A percentile compares a stretch with the other conserved stretches of the same genome.
phyloP scores from a whole-genome alignment of 495 filamentous ascomycete species.

The Bryoglossum gracile region DNA sequence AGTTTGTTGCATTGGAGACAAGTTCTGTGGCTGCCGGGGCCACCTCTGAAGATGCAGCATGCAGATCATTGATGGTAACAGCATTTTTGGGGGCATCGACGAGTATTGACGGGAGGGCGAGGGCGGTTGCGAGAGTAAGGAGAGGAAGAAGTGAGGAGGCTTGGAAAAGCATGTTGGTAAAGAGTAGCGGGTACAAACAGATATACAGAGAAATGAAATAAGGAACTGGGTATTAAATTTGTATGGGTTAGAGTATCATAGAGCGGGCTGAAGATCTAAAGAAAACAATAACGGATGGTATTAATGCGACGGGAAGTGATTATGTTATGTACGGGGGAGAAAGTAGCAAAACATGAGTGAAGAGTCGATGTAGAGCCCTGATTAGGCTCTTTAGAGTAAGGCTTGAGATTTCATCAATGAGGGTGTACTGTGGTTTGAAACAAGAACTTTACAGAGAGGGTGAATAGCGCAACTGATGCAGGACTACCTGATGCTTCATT shows the following conservation, averaged over 20 bases:
- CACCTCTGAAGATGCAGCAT: no score
- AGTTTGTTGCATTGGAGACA: background rate
- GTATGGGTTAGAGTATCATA: background rate
- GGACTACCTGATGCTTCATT: no score
- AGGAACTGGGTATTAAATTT: background rate
- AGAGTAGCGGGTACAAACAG: background rate
- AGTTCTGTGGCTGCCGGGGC: no score
- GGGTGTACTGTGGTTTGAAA: background rate
- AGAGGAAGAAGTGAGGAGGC: background rate
- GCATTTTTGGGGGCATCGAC: no score
- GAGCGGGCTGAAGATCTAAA: background rate
- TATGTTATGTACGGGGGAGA: background rate
- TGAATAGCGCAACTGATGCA: no score
- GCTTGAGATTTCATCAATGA: background rate
- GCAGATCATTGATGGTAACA: no score
- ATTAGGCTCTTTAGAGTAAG: no score
- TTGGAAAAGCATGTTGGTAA: constrained; percentile 4
- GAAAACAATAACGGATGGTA: background rate
- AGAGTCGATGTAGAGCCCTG: background rate
- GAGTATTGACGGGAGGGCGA: constrained; percentile 1
- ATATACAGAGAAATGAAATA: constrained; percentile 1
- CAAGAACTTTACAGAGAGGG: background rate
- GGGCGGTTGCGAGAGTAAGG: background rate
- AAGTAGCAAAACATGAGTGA: background rate
- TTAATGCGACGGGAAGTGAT: background rate